Evolutionary conservation across 495 filamentous ascomycete species (phyloP).

Genomic region (Penicillium salamii): DNA sequence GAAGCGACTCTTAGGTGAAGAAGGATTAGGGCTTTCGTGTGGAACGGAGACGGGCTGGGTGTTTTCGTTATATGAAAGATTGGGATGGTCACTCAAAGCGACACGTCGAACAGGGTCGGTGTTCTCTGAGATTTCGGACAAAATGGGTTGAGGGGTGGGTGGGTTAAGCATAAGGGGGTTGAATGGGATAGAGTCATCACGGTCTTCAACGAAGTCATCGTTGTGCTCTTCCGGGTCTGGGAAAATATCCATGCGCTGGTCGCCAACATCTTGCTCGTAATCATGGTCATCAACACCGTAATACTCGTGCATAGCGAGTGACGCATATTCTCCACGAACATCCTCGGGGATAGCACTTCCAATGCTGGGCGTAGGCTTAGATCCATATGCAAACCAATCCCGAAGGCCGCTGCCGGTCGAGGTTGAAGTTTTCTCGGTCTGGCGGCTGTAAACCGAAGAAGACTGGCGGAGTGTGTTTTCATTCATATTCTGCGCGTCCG

Average conservation of each 20-base stretch:
- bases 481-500: constrained; percentile 31
- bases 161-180: constrained; percentile 54
- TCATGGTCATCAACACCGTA: constrained; percentile 38
- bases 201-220: constrained; percentile 37
- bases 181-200: constrained; percentile 28
- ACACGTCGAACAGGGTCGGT: constrained; percentile 25
- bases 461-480: constrained; percentile 37
- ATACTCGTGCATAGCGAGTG: constrained; percentile 36
- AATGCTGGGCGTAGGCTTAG: constrained; percentile 30
- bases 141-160: constrained; percentile 45
- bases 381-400: constrained; percentile 39
- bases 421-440: constrained; percentile 34
- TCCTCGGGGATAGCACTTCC: constrained; percentile 35
- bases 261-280: constrained; percentile 37
- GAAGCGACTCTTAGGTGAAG: constrained; percentile 29
- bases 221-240: constrained; percentile 48
- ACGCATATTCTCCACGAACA: constrained; percentile 40
- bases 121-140: constrained; percentile 19
- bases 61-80: constrained; percentile 29
- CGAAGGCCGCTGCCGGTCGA: constrained; percentile 30
- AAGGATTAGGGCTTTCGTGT: constrained; percentile 15
- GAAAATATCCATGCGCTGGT: constrained; percentile 39
- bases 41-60: constrained; percentile 10
- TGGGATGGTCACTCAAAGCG: constrained; percentile 35
- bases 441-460: constrained; percentile 43